Evolutionary conservation across 1,284 basidiomycete genomes (phyloP), one percentile per base, ranked within the genome.

Genomic region (Austropuccinia psidii): DNA sequence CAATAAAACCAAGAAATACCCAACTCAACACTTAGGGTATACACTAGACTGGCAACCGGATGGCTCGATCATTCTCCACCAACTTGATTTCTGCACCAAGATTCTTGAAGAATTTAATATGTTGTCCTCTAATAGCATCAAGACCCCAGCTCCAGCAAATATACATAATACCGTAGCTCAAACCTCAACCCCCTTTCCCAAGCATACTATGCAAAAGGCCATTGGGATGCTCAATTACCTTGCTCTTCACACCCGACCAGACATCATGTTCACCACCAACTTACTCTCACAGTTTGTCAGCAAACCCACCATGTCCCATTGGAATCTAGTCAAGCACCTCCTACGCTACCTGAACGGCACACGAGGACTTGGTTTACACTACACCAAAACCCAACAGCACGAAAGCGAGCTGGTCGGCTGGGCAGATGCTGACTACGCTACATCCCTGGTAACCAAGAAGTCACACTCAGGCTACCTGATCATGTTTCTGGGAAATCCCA

Each of bases 371-470:
- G 60, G 41, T 15, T 21, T 64, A 7, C 39, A 17, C 1, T 60
- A 60, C 21, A 17, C 43, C 1, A n/a, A 27, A 62, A 29, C 37
- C 4, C 15, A 29, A 4, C 4, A n/a, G n/a, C n/a, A n/a, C n/a
- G n/a, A n/a, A n/a, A n/a, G n/a, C n/a, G n/a, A n/a, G n/a, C 29
- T 65, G 19, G 11, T n/a, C 27, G 64, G 64, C 4, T 66, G 64
- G 64, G 64, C 64, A 11, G 33, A 66, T 66, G 64, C 64, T 11
- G 58, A 61, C 27, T 61, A 61, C n/a, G n/a, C 6, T 27, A 60
- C 29, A 4, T 35, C 7, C 1, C 29, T n/a, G 29, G 17, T 39
- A 6, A 17, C 17, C 4, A 61, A 61, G 35, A 39, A 60, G 15
- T 61, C 21, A 9, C 41, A 19, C 2, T 37, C 27, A 3, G 47